phyloP scores from a whole-genome alignment of 1,139 yeast genomes.

The Blastobotrys proliferans region DNA sequence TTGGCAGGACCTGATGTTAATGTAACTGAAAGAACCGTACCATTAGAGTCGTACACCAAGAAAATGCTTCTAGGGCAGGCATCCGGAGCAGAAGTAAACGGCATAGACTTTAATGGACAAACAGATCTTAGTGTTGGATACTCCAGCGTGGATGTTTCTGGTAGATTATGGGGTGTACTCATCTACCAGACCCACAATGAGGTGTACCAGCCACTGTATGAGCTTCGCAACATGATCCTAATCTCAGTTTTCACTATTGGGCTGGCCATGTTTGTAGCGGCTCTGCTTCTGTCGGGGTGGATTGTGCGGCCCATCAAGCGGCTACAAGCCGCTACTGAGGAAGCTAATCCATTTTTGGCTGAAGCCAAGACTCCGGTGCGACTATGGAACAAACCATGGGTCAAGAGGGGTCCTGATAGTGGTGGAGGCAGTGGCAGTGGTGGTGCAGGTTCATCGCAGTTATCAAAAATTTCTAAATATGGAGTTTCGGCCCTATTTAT shows the following conservation, averaged over 20 bases:
- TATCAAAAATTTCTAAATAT: no score
- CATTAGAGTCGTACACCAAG: no score
- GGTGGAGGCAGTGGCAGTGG: background rate
- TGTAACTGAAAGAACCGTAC: no score
- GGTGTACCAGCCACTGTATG: constrained; percentile 63
- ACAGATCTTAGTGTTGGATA: constrained; percentile 53
- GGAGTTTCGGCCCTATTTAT: no score
- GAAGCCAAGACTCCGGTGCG: constrained; percentile 12
- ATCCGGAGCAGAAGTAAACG: background rate
- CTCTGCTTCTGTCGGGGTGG: constrained; percentile 81
- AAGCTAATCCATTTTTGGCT: constrained; percentile 32
- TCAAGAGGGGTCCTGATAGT: constrained; percentile 4
- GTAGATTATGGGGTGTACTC: constrained; percentile 63
- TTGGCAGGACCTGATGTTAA: no score
- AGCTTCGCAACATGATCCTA: constrained; percentile 63
- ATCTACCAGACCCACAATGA: constrained; percentile 59
- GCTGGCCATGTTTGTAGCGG: constrained; percentile 65
- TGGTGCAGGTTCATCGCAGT: no score
- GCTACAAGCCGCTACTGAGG: constrained; percentile 82
- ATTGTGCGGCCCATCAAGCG: constrained; percentile 82
- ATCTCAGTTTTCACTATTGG: constrained; percentile 83
- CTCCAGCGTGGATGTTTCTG: constrained; percentile 48
- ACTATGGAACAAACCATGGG: constrained; percentile 19
- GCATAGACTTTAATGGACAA: background rate
- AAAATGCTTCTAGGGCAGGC: no score